Base-by-base conservation (phyloP, 2,329 filamentous ascomycete species). In the Aspergillus fructus region DNA sequence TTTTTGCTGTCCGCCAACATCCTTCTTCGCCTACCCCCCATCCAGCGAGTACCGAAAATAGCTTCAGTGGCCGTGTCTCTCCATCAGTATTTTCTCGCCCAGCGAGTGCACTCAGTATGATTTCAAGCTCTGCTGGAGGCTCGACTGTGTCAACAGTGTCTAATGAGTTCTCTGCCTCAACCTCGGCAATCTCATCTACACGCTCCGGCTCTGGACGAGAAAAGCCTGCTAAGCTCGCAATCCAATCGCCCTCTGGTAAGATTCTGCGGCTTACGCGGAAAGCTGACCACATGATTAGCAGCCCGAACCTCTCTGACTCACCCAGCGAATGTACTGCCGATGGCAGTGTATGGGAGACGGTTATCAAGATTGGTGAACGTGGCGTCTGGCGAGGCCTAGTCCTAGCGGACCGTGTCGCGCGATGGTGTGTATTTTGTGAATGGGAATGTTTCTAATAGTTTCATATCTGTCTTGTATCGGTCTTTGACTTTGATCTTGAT, bases 1-100 rank as follows among this genome's bases (percentile, higher is more conserved):
- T 99, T 27, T 99, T 99, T 74, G 90, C 90, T 53, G 89, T 99
- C 59, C 90, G 94, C 46, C 94, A 99, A 70, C 93, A 99, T 71
- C 90, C 93, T 0, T 89, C 91, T 0, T 83, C 83, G 1, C 75
- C 83, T 0, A 75, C 75, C 2, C 68, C 71, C 41, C 70, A 75
- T 37, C 67, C 75, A 27, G 74, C 70, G 54, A 71, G 66, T 43
- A 72, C 71, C 15, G 68, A 73, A 34, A 56, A 63, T 21, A 61
- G 63, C 15, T 64, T 67, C 41, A 74, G 72, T 12, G 79, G 82
- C 2, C 78, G 81, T 21, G 72, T 76, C 21, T 82, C 79, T 5
- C 83, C 83, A 1, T 81, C 78, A 8, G 63, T 82, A 0, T 80
- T 81, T 47, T 75, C 74, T 21, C 81, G 85, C 5, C 84, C 85